Conservation (phyloP, 805 yeast genomes). For the Wickerhamomyces strasburgensis region DNA sequence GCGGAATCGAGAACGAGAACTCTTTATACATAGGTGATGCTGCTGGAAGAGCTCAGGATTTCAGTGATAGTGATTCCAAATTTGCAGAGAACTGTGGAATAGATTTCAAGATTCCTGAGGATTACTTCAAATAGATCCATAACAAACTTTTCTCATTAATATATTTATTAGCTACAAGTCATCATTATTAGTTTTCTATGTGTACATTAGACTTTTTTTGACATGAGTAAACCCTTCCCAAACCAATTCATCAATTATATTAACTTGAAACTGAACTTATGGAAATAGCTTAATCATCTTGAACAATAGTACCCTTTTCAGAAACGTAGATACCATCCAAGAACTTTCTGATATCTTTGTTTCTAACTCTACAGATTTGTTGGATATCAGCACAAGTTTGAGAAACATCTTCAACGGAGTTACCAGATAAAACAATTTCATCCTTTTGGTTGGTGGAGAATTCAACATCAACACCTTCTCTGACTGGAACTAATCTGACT, state of each 20-base stretch:
- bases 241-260: too few relatives aligned
- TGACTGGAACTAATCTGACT: conserved; percentile 82
- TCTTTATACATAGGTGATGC: conserved; percentile 92
- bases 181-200: conserved; percentile 1
- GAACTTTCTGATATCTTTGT: conserved; percentile 99
- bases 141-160: not conserved
- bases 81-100: conserved; percentile 62
- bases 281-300: conserved; percentile 39
- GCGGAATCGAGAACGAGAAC: conserved; percentile 32
- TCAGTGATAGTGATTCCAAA: conserved; percentile 68
- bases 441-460: conserved; percentile 85
- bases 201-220: conserved; percentile 9
- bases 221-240: not conserved
- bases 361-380: conserved; percentile 97
- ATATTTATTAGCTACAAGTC: not conserved
- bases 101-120: conserved; percentile 67
- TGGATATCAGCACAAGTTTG: conserved; percentile 98
- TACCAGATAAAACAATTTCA: conserved; percentile 88
- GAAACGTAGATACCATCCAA: conserved; percentile 99
- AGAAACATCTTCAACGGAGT: conserved; percentile 95
- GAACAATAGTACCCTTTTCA: conserved; percentile 83
- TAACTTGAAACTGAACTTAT: not conserved
- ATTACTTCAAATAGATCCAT: conserved; percentile 35
- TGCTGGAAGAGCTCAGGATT: conserved; percentile 77
- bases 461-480: conserved; percentile 86